Base-by-base conservation (phyloP, 352 stramenopile species). In the Phytopythium oedochilum region DNA sequence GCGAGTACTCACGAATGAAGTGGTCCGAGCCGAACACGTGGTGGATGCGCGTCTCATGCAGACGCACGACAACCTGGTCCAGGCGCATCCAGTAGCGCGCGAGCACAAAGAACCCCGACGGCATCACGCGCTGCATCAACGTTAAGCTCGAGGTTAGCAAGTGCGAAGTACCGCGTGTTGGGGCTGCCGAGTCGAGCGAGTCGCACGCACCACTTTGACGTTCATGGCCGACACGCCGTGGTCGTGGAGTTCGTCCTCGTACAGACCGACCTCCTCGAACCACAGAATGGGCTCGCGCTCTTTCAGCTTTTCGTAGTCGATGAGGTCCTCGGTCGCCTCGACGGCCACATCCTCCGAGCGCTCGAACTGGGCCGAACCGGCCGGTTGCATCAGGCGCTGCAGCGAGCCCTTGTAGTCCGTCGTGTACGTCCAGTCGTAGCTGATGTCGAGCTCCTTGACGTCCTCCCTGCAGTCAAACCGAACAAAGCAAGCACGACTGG, bases 381-480 rank as follows among this genome's bases (percentile, higher is more conserved):
- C 45, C 3, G 55, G 28, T n/a, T 73, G 58, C 2, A 32, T 59
- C 11, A 88, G 36, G 17, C 71, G 78, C 57, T 86, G 78, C 29
- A 89, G 48, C 38, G 74, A 89, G 35, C 83, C 83, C 66, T 89
- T 88, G 64, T 93, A 93, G 64, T 91, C 73, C 8, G 78, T 93
- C 52, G 83, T 78, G 68, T 82, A 93, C 32, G 83, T 93, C 83
- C 83, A 93, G 56, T 93, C 83, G 59, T 91, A 93, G 50, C 78
- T 71, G 43, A 93, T 91, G 50, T 89, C 68, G 28, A 93, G 63
- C 58, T 89, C 78, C 59, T 91, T 93, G n/a, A 93, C 78, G 7
- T 88, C 77, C 31, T 88, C 77, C 20, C 78, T 88, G 29, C 11
- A n/a, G 22, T 31, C 8, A 15, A 4, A 8, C 26, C 39, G 7